Conservation (phyloP, 1,284 basidiomycete species). For the Leccinum colubrinum region DNA sequence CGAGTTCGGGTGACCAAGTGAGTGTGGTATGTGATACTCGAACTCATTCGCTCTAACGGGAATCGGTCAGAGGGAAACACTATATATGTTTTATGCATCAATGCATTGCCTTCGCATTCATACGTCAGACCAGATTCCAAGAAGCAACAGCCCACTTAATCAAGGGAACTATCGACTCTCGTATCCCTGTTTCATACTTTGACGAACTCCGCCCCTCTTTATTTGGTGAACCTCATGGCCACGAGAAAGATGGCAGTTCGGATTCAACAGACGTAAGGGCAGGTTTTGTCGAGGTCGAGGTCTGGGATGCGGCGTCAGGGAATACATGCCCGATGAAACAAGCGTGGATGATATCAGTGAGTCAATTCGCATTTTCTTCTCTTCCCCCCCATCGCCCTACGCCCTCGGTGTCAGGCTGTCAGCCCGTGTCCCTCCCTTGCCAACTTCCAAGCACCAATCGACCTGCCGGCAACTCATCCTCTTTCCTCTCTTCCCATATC, state of each 20-base stretch:
- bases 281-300: conserved; percentile 54
- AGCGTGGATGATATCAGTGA: conserved; percentile 77
- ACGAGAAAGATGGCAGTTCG: conserved; percentile 32
- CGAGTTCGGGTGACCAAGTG: conserved; percentile 12
- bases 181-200: conserved; percentile 73
- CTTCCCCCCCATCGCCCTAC: conserved; percentile 22
- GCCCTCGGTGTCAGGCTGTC: conserved; percentile 5
- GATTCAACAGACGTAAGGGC: conserved; percentile 37
- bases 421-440: background rate
- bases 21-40: background rate
- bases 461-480: conserved; percentile 23
- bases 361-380: conserved; percentile 34
- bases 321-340: conserved; percentile 58
- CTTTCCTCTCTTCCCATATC: conserved; percentile 26
- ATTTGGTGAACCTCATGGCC: conserved; percentile 35
- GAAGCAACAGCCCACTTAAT: conserved; percentile 75
- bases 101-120: conserved; percentile 70
- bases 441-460: conserved; percentile 24
- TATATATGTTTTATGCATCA: conserved; percentile 69
- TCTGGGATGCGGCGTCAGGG: conserved; percentile 66
- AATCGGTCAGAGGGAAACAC: conserved; percentile 51
- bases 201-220: conserved; percentile 64
- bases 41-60: conserved; percentile 2
- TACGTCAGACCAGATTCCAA: conserved; percentile 71
- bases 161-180: conserved; percentile 71